phyloP scores from a whole-genome alignment of 2,329 filamentous ascomycete genomes.

The Talaromyces marneffei region DNA sequence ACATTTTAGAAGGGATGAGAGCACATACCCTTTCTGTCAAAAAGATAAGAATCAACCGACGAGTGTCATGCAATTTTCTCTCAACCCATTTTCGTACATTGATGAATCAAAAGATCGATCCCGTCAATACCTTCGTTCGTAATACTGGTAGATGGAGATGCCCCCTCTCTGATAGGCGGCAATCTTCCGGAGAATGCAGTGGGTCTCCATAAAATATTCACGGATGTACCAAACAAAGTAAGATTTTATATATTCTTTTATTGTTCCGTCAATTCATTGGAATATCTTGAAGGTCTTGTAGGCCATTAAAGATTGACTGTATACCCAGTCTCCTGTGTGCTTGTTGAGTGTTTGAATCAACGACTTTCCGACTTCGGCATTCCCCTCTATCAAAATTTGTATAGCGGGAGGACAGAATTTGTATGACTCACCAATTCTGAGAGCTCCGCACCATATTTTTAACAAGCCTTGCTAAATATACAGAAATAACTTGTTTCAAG shows the following conservation, averaged over 20 bases:
- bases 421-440: constrained; percentile 9
- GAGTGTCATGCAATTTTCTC: background rate
- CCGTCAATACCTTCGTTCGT: background rate
- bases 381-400: background rate
- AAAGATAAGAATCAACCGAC: background rate
- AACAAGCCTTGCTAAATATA: background rate
- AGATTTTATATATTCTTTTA: background rate
- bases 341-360: background rate
- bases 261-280: background rate
- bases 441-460: background rate
- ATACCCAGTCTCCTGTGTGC: background rate
- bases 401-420: background rate
- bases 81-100: background rate
- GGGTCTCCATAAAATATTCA: constrained; percentile 11
- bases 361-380: background rate
- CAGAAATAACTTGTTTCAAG: background rate
- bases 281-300: background rate
- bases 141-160: background rate
- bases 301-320: background rate
- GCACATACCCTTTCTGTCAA: background rate
- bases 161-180: constrained; percentile 8
- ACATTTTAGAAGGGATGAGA: background rate
- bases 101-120: background rate
- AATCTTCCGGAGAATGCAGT: background rate
- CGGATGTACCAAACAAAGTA: background rate